A percentile compares a stretch with the other conserved stretches of the same genome.
These are phyloP conservation scores for Nemania sp. DNA, from an alignment of 2,329 filamentous ascomycete species.

Conservation along the genomic window DNA sequence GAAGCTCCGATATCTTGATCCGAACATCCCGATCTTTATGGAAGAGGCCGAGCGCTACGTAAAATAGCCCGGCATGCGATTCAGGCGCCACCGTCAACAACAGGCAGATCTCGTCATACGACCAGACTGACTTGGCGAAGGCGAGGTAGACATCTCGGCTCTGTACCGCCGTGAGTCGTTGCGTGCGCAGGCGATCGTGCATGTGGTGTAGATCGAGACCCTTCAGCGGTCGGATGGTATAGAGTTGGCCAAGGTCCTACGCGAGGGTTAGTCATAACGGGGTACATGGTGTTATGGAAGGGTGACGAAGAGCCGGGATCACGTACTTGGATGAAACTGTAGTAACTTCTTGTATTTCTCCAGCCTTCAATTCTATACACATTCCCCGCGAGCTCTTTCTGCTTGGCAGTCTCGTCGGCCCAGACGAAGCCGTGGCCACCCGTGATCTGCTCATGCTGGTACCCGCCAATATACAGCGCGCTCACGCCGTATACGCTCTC, in stretches of 20 bases:
- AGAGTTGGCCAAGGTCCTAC: conserved; percentile 67
- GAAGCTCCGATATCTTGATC: conserved; percentile 72
- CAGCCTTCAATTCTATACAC: conserved; percentile 94
- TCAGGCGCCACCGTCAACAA: conserved; percentile 82
- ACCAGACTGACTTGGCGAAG: conserved; percentile 72
- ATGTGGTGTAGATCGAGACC: conserved; percentile 88
- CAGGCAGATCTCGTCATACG: conserved; percentile 84
- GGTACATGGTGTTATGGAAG: too few relatives aligned
- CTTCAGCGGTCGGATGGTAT: conserved; percentile 69
- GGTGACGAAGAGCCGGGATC: conserved; percentile 1
- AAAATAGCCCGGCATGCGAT: conserved; percentile 86
- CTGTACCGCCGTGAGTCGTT: conserved; percentile 75
- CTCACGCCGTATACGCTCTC: conserved; percentile 94
- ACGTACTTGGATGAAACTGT: conserved; percentile 84
- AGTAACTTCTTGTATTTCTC: conserved; percentile 94
- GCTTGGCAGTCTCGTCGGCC: conserved; percentile 78
- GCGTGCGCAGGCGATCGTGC: conserved; percentile 83
- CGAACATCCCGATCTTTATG: conserved; percentile 84
- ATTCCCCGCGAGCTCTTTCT: conserved; percentile 86
- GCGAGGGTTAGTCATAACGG: conserved; percentile 45
- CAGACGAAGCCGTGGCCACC: conserved; percentile 94
- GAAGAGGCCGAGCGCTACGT: conserved; percentile 86
- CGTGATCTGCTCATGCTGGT: conserved; percentile 64
- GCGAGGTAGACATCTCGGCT: conserved; percentile 85
- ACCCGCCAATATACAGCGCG: conserved; percentile 80